Base-by-base conservation (phyloP, 2,329 filamentous ascomycete species). In the Aspergillus sp. region DNA sequence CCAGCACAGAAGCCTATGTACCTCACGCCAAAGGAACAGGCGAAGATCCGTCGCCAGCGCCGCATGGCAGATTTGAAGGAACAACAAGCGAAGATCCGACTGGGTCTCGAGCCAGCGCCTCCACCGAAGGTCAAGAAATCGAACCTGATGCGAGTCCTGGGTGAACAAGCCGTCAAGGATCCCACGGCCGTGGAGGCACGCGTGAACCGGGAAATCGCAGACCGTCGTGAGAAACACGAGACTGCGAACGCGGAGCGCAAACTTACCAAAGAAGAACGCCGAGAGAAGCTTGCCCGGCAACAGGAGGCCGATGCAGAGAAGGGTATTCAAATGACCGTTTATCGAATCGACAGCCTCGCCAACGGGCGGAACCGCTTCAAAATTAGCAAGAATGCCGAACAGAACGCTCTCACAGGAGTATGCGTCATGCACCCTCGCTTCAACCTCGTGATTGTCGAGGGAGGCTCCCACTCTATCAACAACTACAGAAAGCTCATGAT, bases 91-190 rank as follows among this genome's bases (percentile, higher is more conserved):
- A 98, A 99, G 80, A 95, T 98, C 63, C 86, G 94, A 60, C 82
- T 99, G 10, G 95, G 95, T 19, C 84, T 99, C 13, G 89, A 94
- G 62, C 92, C 93, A 3, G 91, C 94, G 19, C 92, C 93, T 28
- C 90, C 93, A 25, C 94, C 95, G 10, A 99, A 98, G 78, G 92
- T 99, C 68, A 98, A 97, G 80, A 96, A 96, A 77, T 91, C 90
- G 60, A 99, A 99, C 76, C 85, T 99, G 73, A 99, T 99, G 95
- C 89, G 93, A 60, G 95, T 99, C 30, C 84, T 97, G 58, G 95
- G 95, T 64, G 92, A 97, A 73, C 89, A 92, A 77, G 89, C 89
- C 17, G 94, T 99, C 67, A 96, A 97, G 73, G 95, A 99, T 77
- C 95, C 95, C 6, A 99, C 96, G 0, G 95, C 95, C 4, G 95